These are phyloP conservation scores for Clarireedia hainanense DNA, from an alignment of 2,329 filamentous ascomycete genomes.

Conservation along the genomic window DNA sequence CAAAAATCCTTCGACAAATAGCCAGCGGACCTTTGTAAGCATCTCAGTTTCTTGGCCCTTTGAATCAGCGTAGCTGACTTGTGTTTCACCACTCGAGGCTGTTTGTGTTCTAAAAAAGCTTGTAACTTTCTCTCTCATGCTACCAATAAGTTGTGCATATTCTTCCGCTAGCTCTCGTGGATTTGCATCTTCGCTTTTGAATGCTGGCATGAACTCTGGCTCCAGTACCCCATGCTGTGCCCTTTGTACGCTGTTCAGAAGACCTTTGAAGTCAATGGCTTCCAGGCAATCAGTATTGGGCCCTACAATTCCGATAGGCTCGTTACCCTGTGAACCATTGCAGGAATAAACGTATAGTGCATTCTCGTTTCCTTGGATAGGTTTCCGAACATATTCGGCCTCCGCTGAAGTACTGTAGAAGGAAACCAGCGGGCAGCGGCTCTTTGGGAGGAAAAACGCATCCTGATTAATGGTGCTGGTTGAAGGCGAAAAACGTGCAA, in stretches of 20 bases:
- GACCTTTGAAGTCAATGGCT: constrained; percentile 14
- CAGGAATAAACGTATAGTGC: constrained; percentile 3
- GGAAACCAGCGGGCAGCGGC: not conserved
- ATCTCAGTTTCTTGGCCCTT: not conserved
- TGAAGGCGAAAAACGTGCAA: not conserved
- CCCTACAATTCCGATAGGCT: constrained; percentile 5
- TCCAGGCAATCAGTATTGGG: constrained; percentile 15
- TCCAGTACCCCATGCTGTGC: not conserved
- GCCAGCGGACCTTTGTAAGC: not conserved
- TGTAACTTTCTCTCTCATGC: not conserved
- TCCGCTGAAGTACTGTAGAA: constrained; percentile 10
- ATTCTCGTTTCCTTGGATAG: not conserved
- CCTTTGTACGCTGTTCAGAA: constrained; percentile 2
- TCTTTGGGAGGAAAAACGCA: constrained; percentile 17
- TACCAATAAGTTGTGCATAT: constrained; percentile 1
- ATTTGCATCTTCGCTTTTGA: not conserved
- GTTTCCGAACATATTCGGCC: not conserved
- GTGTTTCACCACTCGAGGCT: too few species aligned
- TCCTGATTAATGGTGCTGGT: constrained; percentile 16
- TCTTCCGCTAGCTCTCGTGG: not conserved
- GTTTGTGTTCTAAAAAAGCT: too few species aligned
- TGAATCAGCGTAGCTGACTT: too few species aligned
- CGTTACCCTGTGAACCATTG: not conserved
- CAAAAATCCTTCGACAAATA: constrained; percentile 5
- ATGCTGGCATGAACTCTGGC: not conserved